These are phyloP conservation scores for Plasmodium adleri DNA, from an alignment of 169 alveolate genomes.

Conservation along the genomic window DNA sequence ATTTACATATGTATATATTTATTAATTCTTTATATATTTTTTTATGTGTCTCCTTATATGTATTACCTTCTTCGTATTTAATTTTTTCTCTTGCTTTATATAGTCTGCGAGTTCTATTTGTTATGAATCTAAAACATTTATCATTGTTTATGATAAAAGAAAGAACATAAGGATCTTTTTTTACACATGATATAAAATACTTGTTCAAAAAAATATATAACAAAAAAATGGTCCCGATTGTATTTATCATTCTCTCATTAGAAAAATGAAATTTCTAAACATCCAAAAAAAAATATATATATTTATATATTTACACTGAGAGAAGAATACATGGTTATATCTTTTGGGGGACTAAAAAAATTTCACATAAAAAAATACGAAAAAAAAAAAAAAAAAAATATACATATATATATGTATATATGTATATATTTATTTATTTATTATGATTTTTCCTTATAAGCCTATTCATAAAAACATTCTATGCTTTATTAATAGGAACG, in stretches of 20 bases:
- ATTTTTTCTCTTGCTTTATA: conserved; percentile 15
- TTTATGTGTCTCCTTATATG: not conserved
- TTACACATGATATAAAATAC: not conserved
- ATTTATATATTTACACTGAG: no score
- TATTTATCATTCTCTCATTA: conserved; percentile 13
- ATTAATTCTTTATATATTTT: no score
- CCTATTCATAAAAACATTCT: no score
- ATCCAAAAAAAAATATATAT: not conserved
- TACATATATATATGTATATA: no score
- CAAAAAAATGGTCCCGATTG: conserved; percentile 13
- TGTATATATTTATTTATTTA: no score
- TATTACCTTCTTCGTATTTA: conserved; percentile 59
- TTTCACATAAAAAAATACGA: conserved; percentile 6
- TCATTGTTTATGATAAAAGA: conserved; percentile 29
- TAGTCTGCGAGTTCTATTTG: not conserved
- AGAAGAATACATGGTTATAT: no score
- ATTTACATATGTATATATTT: not conserved
- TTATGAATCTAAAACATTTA: not conserved
- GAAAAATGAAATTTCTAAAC: not conserved
- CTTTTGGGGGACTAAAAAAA: not conserved
- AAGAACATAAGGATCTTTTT: conserved; percentile 8
- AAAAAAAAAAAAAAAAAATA: not conserved
- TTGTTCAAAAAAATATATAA: conserved; percentile 9
- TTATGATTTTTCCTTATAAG: no score
- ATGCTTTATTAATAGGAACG: no score